Evolutionary conservation across 495 filamentous ascomycete genomes (phyloP), one percentile per base, ranked within the genome.

Genomic region (Penicillium fimorum): DNA sequence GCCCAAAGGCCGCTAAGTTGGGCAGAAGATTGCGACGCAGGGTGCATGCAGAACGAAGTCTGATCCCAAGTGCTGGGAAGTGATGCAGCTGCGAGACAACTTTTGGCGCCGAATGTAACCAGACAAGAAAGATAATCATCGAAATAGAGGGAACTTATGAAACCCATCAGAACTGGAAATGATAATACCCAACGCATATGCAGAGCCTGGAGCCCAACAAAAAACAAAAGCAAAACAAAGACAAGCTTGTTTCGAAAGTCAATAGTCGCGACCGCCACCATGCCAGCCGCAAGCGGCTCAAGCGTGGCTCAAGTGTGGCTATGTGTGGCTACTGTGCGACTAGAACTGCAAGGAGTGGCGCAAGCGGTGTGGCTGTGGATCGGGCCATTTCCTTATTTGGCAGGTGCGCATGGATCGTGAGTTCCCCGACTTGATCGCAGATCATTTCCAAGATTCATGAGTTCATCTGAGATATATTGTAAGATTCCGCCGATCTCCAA

Each of bases 271-370:
- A 56, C 62, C 44, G 65, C 65, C 61, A 64, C 59, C 0, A 53
- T 15, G n/a, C 47, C 58, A 62, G 59, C 59, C 51, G 50, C 50
- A 57, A 24, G 58, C 62, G 63, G 63, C 63, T 60, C 40, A 27
- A 33, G 32, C 4, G 37, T 52, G 50, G 38, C 50, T 52, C 1
- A 3, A 29, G 6, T 40, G 47, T 67, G 61, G 64, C 64, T n/a
- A n/a, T n/a, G n/a, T n/a, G n/a, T n/a, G n/a, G n/a, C n/a, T n/a
- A n/a, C n/a, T n/a, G n/a, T n/a, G n/a, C n/a, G n/a, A n/a, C n/a
- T 64, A 3, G 42, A 46, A 57, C 29, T 9, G 64, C 56, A 67
- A 64, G 64, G 64, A 66, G 59, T 62, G 64, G 64, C 64, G 61
- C 50, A 48, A 51, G n/a, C 8, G 18, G 27, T 65, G 65, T 65